phyloP scores from a whole-genome alignment of 2,329 filamentous ascomycete species.

The Canariomyces notabilis region DNA sequence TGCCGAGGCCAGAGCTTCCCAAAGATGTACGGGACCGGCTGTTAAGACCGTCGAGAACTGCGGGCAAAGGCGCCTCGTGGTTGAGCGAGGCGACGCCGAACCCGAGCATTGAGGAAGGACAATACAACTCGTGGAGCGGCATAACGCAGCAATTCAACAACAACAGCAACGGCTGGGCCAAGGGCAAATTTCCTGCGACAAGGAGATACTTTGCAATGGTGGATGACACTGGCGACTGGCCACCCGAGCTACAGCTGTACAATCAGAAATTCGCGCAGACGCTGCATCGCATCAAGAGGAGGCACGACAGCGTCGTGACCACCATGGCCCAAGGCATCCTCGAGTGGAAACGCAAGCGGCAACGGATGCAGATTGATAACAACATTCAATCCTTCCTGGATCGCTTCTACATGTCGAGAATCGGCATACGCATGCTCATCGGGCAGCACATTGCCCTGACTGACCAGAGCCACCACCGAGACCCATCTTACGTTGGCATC shows the following conservation, averaged over 20 bases:
- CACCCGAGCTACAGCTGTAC: constrained; percentile 88
- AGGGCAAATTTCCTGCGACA: constrained; percentile 45
- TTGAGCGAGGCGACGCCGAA: constrained; percentile 83
- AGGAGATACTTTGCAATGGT: constrained; percentile 87
- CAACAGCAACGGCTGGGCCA: constrained; percentile 37
- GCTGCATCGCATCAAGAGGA: constrained; percentile 87
- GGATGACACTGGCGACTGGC: constrained; percentile 86
- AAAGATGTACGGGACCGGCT: constrained; percentile 74
- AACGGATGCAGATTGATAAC: constrained; percentile 97
- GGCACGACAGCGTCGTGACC: constrained; percentile 95
- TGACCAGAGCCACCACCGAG: constrained; percentile 82
- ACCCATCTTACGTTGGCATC: constrained; percentile 94
- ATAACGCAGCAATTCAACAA: constrained; percentile 37
- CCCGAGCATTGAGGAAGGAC: constrained; percentile 79
- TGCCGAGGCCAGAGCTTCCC: constrained; percentile 71
- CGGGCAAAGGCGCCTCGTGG: constrained; percentile 54
- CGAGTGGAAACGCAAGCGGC: constrained; percentile 93
- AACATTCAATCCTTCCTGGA: constrained; percentile 97
- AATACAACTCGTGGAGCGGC: constrained; percentile 61
- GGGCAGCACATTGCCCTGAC: constrained; percentile 97
- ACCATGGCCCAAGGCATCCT: constrained; percentile 97
- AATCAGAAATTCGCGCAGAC: constrained; percentile 87
- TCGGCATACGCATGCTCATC: constrained; percentile 98
- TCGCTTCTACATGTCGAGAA: constrained; percentile 99
- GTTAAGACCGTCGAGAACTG: constrained; percentile 57